Evolutionary conservation across 73 alveolate genomes (phyloP).

Genomic region (Tetrahymena borealis): DNA sequence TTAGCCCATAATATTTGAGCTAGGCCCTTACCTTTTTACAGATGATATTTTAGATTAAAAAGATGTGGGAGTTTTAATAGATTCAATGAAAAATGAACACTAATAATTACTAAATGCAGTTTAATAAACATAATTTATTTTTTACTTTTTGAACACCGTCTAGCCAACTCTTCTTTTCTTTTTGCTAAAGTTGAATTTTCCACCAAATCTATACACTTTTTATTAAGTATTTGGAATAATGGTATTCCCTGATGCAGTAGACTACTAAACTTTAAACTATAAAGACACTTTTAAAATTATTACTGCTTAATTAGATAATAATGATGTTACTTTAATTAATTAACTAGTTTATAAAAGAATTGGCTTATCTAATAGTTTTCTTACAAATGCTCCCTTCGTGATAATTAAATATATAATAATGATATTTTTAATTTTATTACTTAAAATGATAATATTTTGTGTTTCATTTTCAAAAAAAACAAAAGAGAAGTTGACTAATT

Average conservation of each 20-base stretch:
- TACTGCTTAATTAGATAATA: not conserved
- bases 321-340: not conserved
- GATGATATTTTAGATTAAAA: not conserved
- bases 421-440: too few species aligned
- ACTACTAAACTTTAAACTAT: not conserved
- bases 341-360: not conserved
- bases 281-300: not conserved
- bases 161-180: not conserved
- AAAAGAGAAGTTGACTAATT: not conserved
- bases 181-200: not conserved
- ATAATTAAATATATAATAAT: not conserved
- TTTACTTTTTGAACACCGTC: not conserved
- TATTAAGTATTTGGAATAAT: not conserved
- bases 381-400: not conserved
- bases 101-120: not conserved
- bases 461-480: not conserved
- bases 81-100: not conserved
- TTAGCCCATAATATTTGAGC: too few species aligned
- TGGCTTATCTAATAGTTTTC: not conserved
- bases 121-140: not conserved
- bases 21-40: not conserved
- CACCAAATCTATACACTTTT: not conserved
- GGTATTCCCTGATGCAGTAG: not conserved
- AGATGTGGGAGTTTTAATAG: not conserved
- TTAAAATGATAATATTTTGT: too few species aligned